Percentiles rank a stretch among this genome's conserved stretches.
Conservation (phyloP, 306 rosid species). For the Abrus pulchellus region DNA sequence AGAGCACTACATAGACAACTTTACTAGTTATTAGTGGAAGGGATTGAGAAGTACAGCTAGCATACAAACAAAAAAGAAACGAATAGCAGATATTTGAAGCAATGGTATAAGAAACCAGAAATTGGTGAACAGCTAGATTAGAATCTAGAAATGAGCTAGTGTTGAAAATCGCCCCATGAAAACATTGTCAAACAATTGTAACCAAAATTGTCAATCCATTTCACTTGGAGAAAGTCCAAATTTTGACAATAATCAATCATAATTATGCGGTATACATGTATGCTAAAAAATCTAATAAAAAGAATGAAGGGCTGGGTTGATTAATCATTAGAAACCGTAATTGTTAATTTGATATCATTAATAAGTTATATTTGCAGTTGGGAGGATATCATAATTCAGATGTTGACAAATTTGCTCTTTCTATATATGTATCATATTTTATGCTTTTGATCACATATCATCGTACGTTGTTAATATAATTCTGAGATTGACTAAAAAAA, state of each 20-base stretch:
- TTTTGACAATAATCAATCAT: no score
- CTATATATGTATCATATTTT: conserved; percentile 19
- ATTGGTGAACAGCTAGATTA: conserved; percentile 44
- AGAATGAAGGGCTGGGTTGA: background rate
- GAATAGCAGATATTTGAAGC: conserved; percentile 20
- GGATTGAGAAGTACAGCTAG: conserved; percentile 48
- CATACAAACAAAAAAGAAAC: conserved; percentile 41
- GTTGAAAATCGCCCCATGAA: conserved; percentile 1
- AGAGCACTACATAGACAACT: conserved; percentile 41
- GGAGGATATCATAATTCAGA: conserved; percentile 13
- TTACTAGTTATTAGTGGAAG: conserved; percentile 49
- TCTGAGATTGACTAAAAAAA: conserved; percentile 31
- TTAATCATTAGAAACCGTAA: background rate
- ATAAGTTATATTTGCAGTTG: background rate
- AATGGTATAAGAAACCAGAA: conserved; percentile 39
- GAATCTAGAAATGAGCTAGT: conserved; percentile 19
- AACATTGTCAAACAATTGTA: conserved; percentile 2
- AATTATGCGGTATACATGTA: no score
- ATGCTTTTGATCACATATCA: conserved; percentile 25
- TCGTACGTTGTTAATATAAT: conserved; percentile 13
- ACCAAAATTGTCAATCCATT: background rate
- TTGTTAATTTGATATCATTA: background rate
- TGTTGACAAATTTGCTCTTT: conserved; percentile 40
- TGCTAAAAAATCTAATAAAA: background rate
- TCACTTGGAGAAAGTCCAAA: background rate